Conservation (phyloP, 768 basidiomycete genomes). For the Scleroderma citrinum region DNA sequence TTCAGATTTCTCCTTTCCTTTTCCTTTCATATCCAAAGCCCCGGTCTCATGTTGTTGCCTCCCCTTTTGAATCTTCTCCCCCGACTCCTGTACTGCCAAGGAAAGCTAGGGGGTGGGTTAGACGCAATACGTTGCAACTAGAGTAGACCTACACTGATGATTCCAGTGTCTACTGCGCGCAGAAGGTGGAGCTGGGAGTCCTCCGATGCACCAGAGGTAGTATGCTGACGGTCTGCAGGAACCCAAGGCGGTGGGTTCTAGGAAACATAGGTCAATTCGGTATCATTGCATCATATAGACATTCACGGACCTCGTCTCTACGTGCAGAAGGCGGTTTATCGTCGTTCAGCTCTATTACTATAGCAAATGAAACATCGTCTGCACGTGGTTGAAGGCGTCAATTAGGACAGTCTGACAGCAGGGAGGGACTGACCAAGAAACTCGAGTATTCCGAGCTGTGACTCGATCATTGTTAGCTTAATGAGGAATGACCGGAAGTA, state of each 20-base stretch:
- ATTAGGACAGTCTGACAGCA: not conserved
- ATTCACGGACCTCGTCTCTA: constrained; percentile 37
- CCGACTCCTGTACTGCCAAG: constrained; percentile 75
- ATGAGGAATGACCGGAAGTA: constrained; percentile 81
- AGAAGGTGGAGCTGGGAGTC: constrained; percentile 68
- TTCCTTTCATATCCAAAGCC: constrained; percentile 6
- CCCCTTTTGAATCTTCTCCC: constrained; percentile 46
- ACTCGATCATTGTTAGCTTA: constrained; percentile 74
- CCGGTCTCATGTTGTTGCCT: constrained; percentile 3
- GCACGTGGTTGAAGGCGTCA: not conserved
- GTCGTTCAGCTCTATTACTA: constrained; percentile 77
- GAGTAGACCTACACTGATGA: constrained; percentile 56
- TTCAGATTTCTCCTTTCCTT: constrained; percentile 7
- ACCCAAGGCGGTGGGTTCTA: constrained; percentile 77
- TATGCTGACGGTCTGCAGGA: constrained; percentile 63
- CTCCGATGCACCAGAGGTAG: constrained; percentile 60
- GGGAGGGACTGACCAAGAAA: constrained; percentile 38
- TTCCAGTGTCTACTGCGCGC: constrained; percentile 77
- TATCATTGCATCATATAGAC: not conserved
- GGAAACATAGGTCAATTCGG: not conserved
- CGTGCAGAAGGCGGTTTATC: constrained; percentile 50
- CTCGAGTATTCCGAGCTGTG: constrained; percentile 56
- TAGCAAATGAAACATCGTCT: constrained; percentile 76
- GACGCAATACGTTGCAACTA: not conserved
- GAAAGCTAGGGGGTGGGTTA: constrained; percentile 48